These are phyloP conservation scores for Capsicum pubescens DNA, from an alignment of 257 asterid species.

Conservation along the genomic window DNA sequence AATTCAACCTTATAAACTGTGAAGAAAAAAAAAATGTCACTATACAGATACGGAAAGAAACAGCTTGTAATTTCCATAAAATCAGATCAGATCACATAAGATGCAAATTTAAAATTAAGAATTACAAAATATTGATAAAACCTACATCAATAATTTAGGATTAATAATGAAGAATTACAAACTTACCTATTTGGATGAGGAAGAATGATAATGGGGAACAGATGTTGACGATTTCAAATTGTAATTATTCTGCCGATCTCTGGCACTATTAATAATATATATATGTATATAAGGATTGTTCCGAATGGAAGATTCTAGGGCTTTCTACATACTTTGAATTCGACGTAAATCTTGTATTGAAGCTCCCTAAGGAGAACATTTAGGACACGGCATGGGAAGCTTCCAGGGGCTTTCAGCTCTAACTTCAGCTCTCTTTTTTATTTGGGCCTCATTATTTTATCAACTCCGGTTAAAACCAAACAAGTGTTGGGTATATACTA, in stretches of 20 bases:
- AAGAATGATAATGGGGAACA: background rate
- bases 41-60: background rate
- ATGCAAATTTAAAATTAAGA: background rate
- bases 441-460: constrained; percentile 14
- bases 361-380: background rate
- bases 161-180: background rate
- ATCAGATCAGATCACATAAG: background rate
- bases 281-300: background rate
- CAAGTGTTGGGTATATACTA: background rate
- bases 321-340: background rate
- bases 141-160: background rate
- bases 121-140: background rate
- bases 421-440: background rate
- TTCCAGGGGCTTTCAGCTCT: background rate
- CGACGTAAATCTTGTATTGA: background rate
- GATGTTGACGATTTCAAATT: background rate
- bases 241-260: background rate
- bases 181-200: background rate
- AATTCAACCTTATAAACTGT: background rate
- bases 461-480: background rate
- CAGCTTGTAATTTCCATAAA: background rate
- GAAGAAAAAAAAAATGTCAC: background rate
- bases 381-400: background rate
- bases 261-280: background rate
- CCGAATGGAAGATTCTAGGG: constrained; percentile 17